A percentile compares a stretch with the other conserved stretches of the same genome.
Conservation (phyloP, 164 flowering plant species). For the Annona squamosa region DNA sequence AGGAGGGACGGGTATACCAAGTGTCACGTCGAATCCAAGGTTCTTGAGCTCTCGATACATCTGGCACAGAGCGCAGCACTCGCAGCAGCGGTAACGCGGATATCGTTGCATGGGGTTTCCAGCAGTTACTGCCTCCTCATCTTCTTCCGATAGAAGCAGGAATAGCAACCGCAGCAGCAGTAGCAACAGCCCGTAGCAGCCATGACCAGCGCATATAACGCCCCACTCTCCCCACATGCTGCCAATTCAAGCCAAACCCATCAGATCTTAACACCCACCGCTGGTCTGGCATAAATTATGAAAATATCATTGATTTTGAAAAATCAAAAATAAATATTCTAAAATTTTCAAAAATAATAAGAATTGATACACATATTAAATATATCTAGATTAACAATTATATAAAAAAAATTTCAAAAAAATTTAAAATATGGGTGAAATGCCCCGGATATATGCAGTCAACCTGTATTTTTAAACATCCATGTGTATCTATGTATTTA, state of each 20-base stretch:
- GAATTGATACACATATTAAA: too few species aligned
- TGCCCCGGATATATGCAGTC: too few species aligned
- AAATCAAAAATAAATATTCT: too few species aligned
- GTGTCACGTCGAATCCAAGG: constrained; percentile 14
- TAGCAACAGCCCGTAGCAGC: constrained; percentile 6
- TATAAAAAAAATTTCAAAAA: too few species aligned
- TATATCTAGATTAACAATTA: too few species aligned
- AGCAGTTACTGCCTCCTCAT: constrained; percentile 12
- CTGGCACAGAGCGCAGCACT: constrained; percentile 16
- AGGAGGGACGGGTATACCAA: constrained; percentile 10
- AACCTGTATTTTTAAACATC: too few species aligned
- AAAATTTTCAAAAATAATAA: too few species aligned
- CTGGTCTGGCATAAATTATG: too few species aligned
- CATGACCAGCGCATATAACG: constrained; percentile 11
- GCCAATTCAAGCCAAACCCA: not conserved
- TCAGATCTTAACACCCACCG: not conserved
- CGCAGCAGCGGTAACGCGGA: constrained; percentile 10
- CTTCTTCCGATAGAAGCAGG: constrained; percentile 18
- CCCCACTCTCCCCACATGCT: constrained; percentile 13
- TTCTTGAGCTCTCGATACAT: constrained; percentile 14
- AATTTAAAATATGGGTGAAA: too few species aligned
- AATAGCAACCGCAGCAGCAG: constrained; percentile 1
- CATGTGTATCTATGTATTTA: too few species aligned
- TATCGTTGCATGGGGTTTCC: constrained; percentile 10
- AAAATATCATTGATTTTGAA: too few species aligned